phyloP scores from a whole-genome alignment of 1,139 yeast genomes.

The Candida mesenterica region DNA sequence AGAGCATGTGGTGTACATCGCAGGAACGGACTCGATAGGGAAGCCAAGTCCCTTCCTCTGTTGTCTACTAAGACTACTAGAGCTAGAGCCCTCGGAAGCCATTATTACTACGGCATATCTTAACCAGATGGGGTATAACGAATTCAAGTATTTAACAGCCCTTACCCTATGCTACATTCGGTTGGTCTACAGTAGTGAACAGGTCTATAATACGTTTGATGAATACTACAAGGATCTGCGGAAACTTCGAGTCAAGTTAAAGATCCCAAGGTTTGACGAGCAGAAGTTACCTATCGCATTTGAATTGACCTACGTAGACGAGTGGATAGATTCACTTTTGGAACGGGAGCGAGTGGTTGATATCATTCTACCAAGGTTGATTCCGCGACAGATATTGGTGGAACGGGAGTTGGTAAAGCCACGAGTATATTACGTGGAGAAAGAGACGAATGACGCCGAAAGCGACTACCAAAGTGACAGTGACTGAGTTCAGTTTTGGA shows the following conservation, averaged over 20 bases:
- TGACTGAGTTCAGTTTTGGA: conserved; percentile 13
- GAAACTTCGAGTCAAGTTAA: conserved; percentile 39
- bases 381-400: conserved; percentile 35
- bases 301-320: conserved; percentile 52
- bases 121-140: conserved; percentile 40
- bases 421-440: conserved; percentile 30
- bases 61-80: conserved; percentile 59
- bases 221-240: conserved; percentile 54
- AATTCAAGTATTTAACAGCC: conserved; percentile 68
- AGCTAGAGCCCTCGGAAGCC: conserved; percentile 57
- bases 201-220: conserved; percentile 52
- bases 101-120: conserved; percentile 49
- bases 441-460: conserved; percentile 5
- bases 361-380: conserved; percentile 58
- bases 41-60: conserved; percentile 66
- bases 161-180: conserved; percentile 59
- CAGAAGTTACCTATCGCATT: conserved; percentile 25
- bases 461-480: conserved; percentile 26
- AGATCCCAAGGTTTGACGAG: conserved; percentile 22
- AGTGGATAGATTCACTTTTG: conserved; percentile 55
- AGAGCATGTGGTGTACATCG: conserved; percentile 45
- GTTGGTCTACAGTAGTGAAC: conserved; percentile 42
- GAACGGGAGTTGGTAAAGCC: conserved; percentile 39
- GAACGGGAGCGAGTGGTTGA: conserved; percentile 53
- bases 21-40: conserved; percentile 47